Percentiles rank a stretch among this genome's conserved stretches.
Evolutionary conservation across 805 yeast genomes (phyloP).

Genomic region (Suhomyces xylopsoci): DNA sequence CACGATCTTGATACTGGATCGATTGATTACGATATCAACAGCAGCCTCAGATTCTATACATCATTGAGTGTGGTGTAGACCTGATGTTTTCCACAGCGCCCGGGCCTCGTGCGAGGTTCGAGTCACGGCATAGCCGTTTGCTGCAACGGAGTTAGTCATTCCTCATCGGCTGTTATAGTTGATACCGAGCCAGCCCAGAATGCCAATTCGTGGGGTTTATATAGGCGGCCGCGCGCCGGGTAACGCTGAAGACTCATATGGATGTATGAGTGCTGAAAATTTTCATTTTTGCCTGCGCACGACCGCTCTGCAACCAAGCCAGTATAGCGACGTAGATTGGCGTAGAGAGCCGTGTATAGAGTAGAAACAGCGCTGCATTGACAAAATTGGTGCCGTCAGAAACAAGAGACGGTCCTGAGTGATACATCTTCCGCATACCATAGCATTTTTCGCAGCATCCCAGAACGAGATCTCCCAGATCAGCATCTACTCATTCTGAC

Average conservation of each 20-base stretch:
- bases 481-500: background rate
- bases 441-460: background rate
- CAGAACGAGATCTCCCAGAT: background rate
- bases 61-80: conserved; percentile 49
- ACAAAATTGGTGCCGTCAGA: background rate
- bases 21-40: conserved; percentile 25
- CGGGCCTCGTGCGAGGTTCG: conserved; percentile 19
- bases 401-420: background rate
- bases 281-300: conserved; percentile 6
- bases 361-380: background rate
- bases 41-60: conserved; percentile 30
- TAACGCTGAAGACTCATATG: background rate
- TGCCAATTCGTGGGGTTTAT: too few relatives aligned
- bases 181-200: conserved; percentile 22
- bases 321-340: background rate
- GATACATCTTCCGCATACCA: background rate
- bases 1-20: too few relatives aligned
- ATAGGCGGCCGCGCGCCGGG: background rate
- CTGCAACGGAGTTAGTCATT: conserved; percentile 43
- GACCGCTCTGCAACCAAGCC: background rate
- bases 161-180: conserved; percentile 62
- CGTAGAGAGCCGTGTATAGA: background rate
- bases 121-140: conserved; percentile 17
- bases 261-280: background rate
- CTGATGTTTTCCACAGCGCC: conserved; percentile 56